Conservation (phyloP, 495 filamentous ascomycete genomes). For the Penicillium ucsense region DNA sequence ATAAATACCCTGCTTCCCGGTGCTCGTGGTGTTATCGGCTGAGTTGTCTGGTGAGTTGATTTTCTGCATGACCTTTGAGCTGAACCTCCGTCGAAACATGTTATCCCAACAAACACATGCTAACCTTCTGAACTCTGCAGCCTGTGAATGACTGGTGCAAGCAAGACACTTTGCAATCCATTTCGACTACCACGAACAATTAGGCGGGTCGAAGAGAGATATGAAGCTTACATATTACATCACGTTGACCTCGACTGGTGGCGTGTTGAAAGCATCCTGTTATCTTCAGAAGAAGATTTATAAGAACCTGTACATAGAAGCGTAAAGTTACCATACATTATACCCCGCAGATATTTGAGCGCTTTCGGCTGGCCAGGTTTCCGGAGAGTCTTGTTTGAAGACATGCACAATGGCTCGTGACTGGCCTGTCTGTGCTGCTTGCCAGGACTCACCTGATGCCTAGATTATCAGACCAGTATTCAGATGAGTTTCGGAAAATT, state of each 20-base stretch:
- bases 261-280: not conserved
- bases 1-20: constrained; percentile 55
- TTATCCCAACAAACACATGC: not conserved
- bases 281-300: not conserved
- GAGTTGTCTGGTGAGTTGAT: constrained; percentile 72
- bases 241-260: not conserved
- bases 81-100: not conserved
- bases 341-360: not conserved
- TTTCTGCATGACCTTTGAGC: too few species aligned
- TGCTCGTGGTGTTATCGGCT: constrained; percentile 92
- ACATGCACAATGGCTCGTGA: not conserved
- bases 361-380: not conserved
- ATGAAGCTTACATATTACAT: not conserved
- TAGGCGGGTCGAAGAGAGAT: not conserved
- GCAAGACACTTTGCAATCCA: constrained; percentile 41
- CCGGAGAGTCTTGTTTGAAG: not conserved
- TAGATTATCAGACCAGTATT: too few species aligned
- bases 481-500: too few species aligned
- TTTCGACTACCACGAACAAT: constrained; percentile 7
- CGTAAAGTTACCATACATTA: not conserved
- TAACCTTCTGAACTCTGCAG: constrained; percentile 30
- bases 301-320: constrained; percentile 10
- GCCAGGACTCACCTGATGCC: too few species aligned
- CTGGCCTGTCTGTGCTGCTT: too few species aligned
- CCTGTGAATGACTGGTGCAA: constrained; percentile 74